Evolutionary conservation across 83 land plant genomes (phyloP).

Genomic region (Isoetes engelmannii): DNA sequence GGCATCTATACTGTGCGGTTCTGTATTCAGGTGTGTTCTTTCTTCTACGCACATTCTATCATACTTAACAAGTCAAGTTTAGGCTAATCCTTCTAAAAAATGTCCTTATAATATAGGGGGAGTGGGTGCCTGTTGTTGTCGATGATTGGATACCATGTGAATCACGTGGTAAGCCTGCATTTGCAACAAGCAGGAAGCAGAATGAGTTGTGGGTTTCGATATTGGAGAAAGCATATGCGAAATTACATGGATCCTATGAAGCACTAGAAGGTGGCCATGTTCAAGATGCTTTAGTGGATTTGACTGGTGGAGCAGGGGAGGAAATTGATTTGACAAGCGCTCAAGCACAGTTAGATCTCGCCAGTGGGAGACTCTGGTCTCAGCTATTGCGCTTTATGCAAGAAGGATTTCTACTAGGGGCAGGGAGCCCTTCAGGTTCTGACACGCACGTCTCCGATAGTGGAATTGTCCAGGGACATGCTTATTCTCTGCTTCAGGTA

Average conservation of each 20-base stretch:
- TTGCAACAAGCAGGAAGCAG: slow-evolving; percentile 87
- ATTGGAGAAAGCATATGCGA: slow-evolving; percentile 98
- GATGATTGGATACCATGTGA: slow-evolving; percentile 99
- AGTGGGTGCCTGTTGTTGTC: slow-evolving; percentile 98
- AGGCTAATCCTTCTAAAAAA: background rate
- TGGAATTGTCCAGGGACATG: slow-evolving; percentile 99
- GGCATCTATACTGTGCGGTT: slow-evolving; percentile 97
- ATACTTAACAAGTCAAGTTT: slow-evolving; percentile 8
- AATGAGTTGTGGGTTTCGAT: slow-evolving; percentile 98
- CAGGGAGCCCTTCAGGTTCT: slow-evolving; percentile 98
- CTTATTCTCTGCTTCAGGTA: slow-evolving; percentile 94
- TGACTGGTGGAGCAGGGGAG: slow-evolving; percentile 99
- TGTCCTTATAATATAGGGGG: slow-evolving; percentile 50
- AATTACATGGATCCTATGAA: slow-evolving; percentile 96
- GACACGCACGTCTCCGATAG: slow-evolving; percentile 91
- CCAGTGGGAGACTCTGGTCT: slow-evolving; percentile 97
- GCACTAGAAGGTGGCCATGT: slow-evolving; percentile 98
- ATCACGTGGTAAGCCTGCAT: slow-evolving; percentile 90
- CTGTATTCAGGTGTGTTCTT: slow-evolving; percentile 75
- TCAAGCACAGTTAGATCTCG: slow-evolving; percentile 90
- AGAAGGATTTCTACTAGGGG: slow-evolving; percentile 95
- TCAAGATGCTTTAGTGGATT: slow-evolving; percentile 99
- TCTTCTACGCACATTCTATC: background rate
- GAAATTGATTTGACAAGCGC: slow-evolving; percentile 96
- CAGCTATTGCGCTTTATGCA: slow-evolving; percentile 91